Base-by-base conservation (phyloP, 2,329 filamentous ascomycete species). In the Epichloe gansuensis region DNA sequence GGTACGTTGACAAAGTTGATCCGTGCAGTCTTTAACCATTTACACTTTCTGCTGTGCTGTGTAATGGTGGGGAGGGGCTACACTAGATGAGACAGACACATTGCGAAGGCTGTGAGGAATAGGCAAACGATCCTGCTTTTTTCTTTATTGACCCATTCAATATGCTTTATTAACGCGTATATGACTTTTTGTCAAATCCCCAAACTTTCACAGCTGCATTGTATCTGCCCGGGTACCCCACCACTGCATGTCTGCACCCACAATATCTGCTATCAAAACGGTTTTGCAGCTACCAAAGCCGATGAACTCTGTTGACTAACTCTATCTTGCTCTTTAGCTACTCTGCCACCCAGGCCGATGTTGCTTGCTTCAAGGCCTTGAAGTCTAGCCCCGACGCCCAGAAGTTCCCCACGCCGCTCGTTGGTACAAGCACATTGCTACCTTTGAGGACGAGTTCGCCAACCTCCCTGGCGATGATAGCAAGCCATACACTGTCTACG, bases 341-440 rank as follows among this genome's bases (percentile, higher is more conserved):
- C 68, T 73, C 73, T 60, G 85, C 91, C 65, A 88, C 88, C 65
- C 93, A 98, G 80, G 93, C 93, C 75, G 93, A 98, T 78, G 91
- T 94, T 66, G 87, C 86, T 73, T 83, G 83, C 76, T 97, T 87
- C 87, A 95, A 97, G 83, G 87, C 87, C 66, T 73, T 96, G 70
- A 83, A 78, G 67, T 74, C 78, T 63, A 73, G 82, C 56, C 93
- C 93, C 64, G 83, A 86, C 62, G 81, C 86, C 65, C 77, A 79
- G 72, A 95, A 95, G 79, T 95, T 86, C 83, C 90, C 67, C 80
- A 95, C 77, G 90, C 86, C 67, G 89, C 88, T 69, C 86, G 93
- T 73, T 98, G 93, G 93, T 96, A 95, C 84, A 95, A 94, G 83
- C 91, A 98, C 83, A 88, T 96, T 69, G 82, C 87, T 71, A 86